phyloP scores from a whole-genome alignment of 169 alveolate genomes.

The Perkinsus marinus region DNA sequence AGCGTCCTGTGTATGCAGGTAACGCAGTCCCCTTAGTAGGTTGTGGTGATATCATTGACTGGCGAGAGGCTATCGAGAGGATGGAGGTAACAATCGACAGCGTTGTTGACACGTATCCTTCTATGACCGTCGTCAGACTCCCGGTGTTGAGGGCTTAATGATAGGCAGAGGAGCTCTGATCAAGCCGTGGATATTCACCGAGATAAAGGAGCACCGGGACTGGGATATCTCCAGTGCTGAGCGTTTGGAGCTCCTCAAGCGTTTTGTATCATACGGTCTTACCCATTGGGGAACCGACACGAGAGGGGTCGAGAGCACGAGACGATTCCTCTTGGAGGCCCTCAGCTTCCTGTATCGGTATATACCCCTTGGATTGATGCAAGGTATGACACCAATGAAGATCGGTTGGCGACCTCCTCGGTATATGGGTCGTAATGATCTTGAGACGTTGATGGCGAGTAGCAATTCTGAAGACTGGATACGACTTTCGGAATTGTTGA shows the following conservation, averaged over 20 bases:
- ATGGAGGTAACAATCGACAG: too few species aligned
- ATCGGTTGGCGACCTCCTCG: slow-evolving; percentile 53
- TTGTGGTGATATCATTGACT: slow-evolving; percentile 48
- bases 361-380: slow-evolving; percentile 54
- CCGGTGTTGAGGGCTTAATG: slow-evolving; percentile 40
- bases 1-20: too few species aligned
- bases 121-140: slow-evolving; percentile 17
- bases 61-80: slow-evolving; percentile 13
- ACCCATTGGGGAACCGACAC: slow-evolving; percentile 69
- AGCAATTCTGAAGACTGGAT: slow-evolving; percentile 49
- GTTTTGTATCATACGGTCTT: slow-evolving; percentile 43
- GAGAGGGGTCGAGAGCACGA: slow-evolving; percentile 58
- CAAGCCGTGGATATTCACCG: slow-evolving; percentile 70
- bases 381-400: slow-evolving; percentile 27
- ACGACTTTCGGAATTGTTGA: slow-evolving; percentile 53
- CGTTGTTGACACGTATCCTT: too few species aligned
- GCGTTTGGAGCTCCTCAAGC: slow-evolving; percentile 47
- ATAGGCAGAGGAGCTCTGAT: slow-evolving; percentile 64
- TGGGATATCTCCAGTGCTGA: slow-evolving; percentile 64
- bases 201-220: slow-evolving; percentile 39
- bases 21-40: slow-evolving; percentile 40
- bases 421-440: slow-evolving; percentile 52
- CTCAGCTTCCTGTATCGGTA: slow-evolving; percentile 51
- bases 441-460: slow-evolving; percentile 51
- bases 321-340: slow-evolving; percentile 53